Percentiles rank a stretch among this genome's conserved stretches.
Evolutionary conservation across 306 rosid species (phyloP).

Genomic region (Boehmeria nivea): DNA sequence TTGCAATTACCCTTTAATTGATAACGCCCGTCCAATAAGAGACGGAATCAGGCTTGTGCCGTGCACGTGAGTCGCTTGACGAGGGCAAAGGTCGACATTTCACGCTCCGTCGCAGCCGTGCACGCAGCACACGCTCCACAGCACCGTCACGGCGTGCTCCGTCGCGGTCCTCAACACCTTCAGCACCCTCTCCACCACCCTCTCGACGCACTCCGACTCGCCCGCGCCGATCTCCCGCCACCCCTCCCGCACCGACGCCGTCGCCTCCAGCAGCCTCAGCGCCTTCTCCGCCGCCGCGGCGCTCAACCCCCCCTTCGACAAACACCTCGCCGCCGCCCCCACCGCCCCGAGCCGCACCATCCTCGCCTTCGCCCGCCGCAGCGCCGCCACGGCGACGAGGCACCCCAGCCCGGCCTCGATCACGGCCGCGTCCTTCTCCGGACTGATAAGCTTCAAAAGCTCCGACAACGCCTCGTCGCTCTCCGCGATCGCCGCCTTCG

Average conservation of each 20-base stretch:
- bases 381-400: constrained; percentile 47
- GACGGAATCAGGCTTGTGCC: too few species aligned
- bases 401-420: constrained; percentile 54
- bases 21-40: too few species aligned
- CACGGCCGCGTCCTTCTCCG: constrained; percentile 38
- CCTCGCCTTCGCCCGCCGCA: constrained; percentile 44
- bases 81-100: constrained; percentile 62
- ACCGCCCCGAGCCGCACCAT: constrained; percentile 61
- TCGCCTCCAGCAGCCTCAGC: constrained; percentile 59
- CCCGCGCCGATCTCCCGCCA: constrained; percentile 51
- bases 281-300: constrained; percentile 44
- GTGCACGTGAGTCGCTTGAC: too few species aligned
- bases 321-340: constrained; percentile 34
- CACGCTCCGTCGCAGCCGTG: constrained; percentile 67
- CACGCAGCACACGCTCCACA: constrained; percentile 83
- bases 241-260: constrained; percentile 77
- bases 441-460: constrained; percentile 38
- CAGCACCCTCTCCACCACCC: constrained; percentile 54
- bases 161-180: constrained; percentile 67
- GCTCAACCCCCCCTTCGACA: constrained; percentile 32
- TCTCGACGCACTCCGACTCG: constrained; percentile 42
- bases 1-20: too few species aligned
- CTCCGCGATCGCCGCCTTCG: constrained; percentile 57
- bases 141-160: constrained; percentile 76
- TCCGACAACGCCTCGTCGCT: constrained; percentile 48